Evolutionary conservation across 192 early-diverging fungal species (phyloP), one percentile per base, ranked within the genome.

Genomic region (Dissophora globulifera): DNA sequence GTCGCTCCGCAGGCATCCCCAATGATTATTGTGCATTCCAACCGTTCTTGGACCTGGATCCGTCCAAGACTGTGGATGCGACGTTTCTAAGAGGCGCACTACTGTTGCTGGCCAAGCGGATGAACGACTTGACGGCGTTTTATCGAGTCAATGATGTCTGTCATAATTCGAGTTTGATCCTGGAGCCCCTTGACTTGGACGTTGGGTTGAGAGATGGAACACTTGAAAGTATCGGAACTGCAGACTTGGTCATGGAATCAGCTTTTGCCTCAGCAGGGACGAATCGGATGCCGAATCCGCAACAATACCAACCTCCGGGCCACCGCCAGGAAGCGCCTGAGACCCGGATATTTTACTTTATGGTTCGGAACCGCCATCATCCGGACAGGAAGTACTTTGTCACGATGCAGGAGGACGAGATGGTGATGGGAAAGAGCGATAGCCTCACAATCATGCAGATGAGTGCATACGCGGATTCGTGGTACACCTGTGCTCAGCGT

Each of bases 1-100:
- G 78, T 26, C 38, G 19, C 23, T 62, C 48, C 1, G 60, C 50
- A 0, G 61, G 62, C 0, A 79, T 79, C 33, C 68, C 78, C 17
- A 52, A 65, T 22, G 68, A 69, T 23, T 79, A 54, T 61, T 79
- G 78, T 56, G 67, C 78, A n/a, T 79, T 69, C 58, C 62, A 70
- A 45, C 62, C 67, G 1, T 79, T 70, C 38, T 50, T 65, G 57
- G 43, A 54, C 3, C 38, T 79, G 25, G 50, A 79, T 13, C 62
- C 67, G 8, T 12, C 33, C 11, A 69, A 65, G 46, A 4, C 38
- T 2, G 40, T 66, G 9, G 67, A 79, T 16, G 54, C 60, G 20
- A 59, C 29, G 11, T 69, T 79, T 35, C 17, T 79, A 30, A 52
- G 63, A 8, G 54, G 58, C 15, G 33, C 55, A 0, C 32, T 79